A percentile compares a stretch with the other conserved stretches of the same genome.
Evolutionary conservation across 1,139 yeast species (phyloP).

Genomic region (Geotrichum siamense): DNA sequence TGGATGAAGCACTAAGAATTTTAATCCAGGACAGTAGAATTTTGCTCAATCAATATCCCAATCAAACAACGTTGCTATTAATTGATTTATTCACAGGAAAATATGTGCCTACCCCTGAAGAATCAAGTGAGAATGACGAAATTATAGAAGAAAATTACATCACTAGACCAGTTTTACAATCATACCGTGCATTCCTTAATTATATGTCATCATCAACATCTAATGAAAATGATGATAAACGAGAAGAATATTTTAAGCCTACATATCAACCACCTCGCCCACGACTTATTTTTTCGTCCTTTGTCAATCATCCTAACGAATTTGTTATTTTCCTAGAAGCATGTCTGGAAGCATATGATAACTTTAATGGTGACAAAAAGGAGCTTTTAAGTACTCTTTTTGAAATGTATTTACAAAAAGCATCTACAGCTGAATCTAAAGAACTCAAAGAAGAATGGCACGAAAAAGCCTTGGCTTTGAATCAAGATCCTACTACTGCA

Average conservation of each 20-base stretch:
- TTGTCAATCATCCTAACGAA: constrained; percentile 75
- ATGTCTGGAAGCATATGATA: constrained; percentile 71
- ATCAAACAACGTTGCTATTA: constrained; percentile 72
- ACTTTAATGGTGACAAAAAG: constrained; percentile 63
- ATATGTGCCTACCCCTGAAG: constrained; percentile 44
- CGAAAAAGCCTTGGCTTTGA: constrained; percentile 47
- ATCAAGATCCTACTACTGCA: constrained; percentile 53
- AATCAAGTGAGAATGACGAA: constrained; percentile 16
- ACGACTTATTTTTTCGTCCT: constrained; percentile 75
- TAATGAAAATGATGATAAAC: constrained; percentile 6
- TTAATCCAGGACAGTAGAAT: constrained; percentile 59
- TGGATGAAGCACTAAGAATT: constrained; percentile 72
- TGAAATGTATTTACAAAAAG: constrained; percentile 68
- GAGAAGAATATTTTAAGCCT: constrained; percentile 38
- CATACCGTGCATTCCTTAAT: constrained; percentile 63
- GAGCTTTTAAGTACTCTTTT: constrained; percentile 71
- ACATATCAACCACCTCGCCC: constrained; percentile 93
- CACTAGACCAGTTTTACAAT: constrained; percentile 47
- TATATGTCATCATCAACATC: constrained; percentile 42
- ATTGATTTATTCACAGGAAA: constrained; percentile 87
- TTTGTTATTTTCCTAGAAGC: constrained; percentile 94
- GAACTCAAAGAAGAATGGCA: constrained; percentile 49
- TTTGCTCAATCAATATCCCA: constrained; percentile 61
- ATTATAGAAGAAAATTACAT: constrained; percentile 13
- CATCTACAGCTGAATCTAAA: constrained; percentile 35